A percentile compares a stretch with the other conserved stretches of the same genome.
These are phyloP conservation scores for Monilinia fructicola DNA, from an alignment of 2,329 filamentous ascomycete genomes.

Conservation along the genomic window DNA sequence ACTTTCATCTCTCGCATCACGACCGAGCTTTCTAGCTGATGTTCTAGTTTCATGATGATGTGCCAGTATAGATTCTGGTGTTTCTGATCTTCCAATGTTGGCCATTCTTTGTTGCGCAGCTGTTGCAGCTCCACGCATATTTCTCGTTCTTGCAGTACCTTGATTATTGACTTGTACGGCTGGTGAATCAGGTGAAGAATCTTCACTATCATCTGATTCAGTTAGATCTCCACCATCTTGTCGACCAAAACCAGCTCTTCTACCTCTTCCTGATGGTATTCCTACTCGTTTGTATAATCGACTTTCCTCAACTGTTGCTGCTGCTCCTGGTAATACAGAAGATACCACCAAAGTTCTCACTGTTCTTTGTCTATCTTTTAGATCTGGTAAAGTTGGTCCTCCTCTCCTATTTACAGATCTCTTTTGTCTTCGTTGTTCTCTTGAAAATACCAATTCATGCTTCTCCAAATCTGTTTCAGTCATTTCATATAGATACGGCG, in stretches of 20 bases:
- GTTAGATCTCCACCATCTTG: constrained; percentile 59
- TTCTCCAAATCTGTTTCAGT: constrained; percentile 86
- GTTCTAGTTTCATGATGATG: constrained; percentile 73
- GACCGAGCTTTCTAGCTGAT: constrained; percentile 57
- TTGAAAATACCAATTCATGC: constrained; percentile 87
- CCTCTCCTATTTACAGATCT: constrained; percentile 91
- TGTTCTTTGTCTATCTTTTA: constrained; percentile 91
- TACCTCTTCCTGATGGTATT: constrained; percentile 54
- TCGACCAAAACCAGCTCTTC: constrained; percentile 52
- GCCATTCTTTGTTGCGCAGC: constrained; percentile 87
- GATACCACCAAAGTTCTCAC: constrained; percentile 91
- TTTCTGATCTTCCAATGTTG: constrained; percentile 79
- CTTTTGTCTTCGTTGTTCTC: constrained; percentile 93
- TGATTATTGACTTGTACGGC: constrained; percentile 64
- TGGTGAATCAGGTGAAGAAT: constrained; percentile 83
- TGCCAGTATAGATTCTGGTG: constrained; percentile 71
- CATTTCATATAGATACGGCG: constrained; percentile 90
- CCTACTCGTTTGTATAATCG: constrained; percentile 79
- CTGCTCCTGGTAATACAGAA: constrained; percentile 86
- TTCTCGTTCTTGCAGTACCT: constrained; percentile 81
- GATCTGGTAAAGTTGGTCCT: constrained; percentile 88
- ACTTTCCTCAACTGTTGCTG: constrained; percentile 75
- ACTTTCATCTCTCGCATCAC: constrained; percentile 75
- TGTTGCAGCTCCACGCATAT: constrained; percentile 84
- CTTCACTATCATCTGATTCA: constrained; percentile 89